Evolutionary conservation across 108 stramenopile species (phyloP), one percentile per base, ranked within the genome.

Genomic region (Nitzschia sp.): DNA sequence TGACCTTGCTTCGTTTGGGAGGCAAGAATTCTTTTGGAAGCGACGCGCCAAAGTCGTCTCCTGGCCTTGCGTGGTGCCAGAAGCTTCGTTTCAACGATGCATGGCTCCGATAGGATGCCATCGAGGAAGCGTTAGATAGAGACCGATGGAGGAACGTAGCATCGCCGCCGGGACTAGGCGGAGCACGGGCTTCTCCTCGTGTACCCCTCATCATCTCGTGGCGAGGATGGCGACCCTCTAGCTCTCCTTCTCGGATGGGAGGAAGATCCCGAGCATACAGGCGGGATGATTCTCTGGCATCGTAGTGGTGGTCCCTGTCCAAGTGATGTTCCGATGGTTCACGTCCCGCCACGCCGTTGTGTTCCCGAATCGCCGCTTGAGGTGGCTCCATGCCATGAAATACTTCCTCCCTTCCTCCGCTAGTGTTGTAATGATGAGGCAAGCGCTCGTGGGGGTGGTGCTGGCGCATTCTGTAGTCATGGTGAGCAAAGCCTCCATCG

Each of bases 11-110:
- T 32, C 79, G 55, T 33, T 80, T 80, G 2, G 79, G 79, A 34
- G 79, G 79, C 57, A 72, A 56, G 53, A 80, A 80, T 50, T 73
- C 79, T 55, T 66, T 45, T 13, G 79, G 71, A 9, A 76, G 36
- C 0, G 63, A 38, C 8, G n/a, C n/a, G 16, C 45, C 50, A 6
- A 62, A 73, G n/a, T 58, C 73, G 1, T 73, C 76, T 11, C 22
- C 64, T 9, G 72, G 58, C 3, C 63, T 33, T 15, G 79, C 76
- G 45, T 80, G 79, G 48, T 80, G 79, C 79, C 79, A 80, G 62
- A 80, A 80, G 45, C 79, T 80, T 53, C 79, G 68, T 41, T 80
- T 80, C 31, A 80, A 46, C 17, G 63, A 67, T 6, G 36, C 66
- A 9, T 58, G 52, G n/a, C 57, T 25, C 0, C 44, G 46, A 23